Base-by-base conservation (phyloP, 805 yeast genomes). In the Hagleromyces aurorensis region DNA sequence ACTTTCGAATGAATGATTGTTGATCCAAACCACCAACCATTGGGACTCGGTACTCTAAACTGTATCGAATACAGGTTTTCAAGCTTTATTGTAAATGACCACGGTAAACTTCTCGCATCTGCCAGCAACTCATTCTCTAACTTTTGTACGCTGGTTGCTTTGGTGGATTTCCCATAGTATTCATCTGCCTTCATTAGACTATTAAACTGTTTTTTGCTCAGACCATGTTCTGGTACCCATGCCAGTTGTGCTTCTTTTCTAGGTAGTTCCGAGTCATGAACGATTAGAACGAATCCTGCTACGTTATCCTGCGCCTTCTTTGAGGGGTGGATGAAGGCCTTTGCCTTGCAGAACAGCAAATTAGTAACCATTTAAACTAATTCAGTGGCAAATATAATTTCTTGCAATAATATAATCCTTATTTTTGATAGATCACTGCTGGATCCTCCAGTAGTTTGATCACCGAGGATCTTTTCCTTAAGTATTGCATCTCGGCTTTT, bases 21-120 rank as follows among this genome's bases (percentile, higher is more conserved):
- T 0, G 95, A 82, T 0, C 99, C 99, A 58, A 71, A 74, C 96
- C 96, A 89, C 75, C 86, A 77, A 2, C 87, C 94, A 10, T 74
- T 61, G 8, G 59, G 48, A 2, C 86, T 75, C 5, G 96, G 96
- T 2, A 78, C 78, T 31, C 96, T 67, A 8, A 79, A 70, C 53
- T 87, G 94, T 22, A 91, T 65, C 15, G 94, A 81, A 53, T 75
- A 89, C 4, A 89, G 50, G 36, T 67, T 70, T 50, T 16, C 82
- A 52, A 11, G 75, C 19, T 31, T 68, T 13, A 78, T 52, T 3
- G 79, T 70, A 57, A 86, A 86, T 5, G 87, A 75, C 57, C 74
- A 84, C 1, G 83, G 70, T 5, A 57, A 55, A 23, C 42, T 25
- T 7, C 31, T 19, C 7, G 43, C 41, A 13, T 30, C 33, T 3